phyloP scores from a whole-genome alignment of 2,329 filamentous ascomycete genomes.

The Didymella keratinophila region DNA sequence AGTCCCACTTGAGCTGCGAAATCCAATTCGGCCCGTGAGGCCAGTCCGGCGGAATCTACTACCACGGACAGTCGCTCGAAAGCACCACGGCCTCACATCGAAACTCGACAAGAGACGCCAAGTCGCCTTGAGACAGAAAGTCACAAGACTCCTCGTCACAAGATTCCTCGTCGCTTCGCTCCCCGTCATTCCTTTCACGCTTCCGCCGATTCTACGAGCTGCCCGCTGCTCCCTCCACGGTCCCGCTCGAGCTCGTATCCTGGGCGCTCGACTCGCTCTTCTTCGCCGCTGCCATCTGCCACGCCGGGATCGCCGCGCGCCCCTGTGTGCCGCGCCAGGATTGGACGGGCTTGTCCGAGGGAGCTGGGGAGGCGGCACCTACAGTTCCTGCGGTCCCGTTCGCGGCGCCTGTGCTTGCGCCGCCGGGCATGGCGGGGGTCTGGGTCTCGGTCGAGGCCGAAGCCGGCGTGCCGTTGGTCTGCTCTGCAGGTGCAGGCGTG shows the following conservation, averaged over 20 bases:
- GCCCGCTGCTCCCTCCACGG: constrained; percentile 37
- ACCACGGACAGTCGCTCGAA: neutral
- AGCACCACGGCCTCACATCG: neutral
- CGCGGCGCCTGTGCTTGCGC: constrained; percentile 14
- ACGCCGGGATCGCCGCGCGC: constrained; percentile 59
- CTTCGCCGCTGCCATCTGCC: constrained; percentile 62
- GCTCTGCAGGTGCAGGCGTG: constrained; percentile 30
- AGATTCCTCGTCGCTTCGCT: no score
- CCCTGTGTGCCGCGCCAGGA: constrained; percentile 33
- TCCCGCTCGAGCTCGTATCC: constrained; percentile 51
- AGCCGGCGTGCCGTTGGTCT: constrained; percentile 24
- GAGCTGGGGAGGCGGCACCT: constrained; percentile 13
- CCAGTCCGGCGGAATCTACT: neutral
- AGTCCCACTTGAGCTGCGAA: neutral
- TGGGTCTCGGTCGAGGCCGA: constrained; percentile 29
- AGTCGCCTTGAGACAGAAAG: no score
- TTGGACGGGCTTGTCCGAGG: constrained; percentile 41
- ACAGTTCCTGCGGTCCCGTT: constrained; percentile 16
- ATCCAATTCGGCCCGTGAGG: neutral
- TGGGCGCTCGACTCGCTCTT: constrained; percentile 53
- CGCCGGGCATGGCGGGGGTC: constrained; percentile 22
- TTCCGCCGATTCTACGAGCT: constrained; percentile 30
- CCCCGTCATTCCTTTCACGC: neutral
- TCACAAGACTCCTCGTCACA: no score
- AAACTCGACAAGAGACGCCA: neutral